A percentile compares a stretch with the other conserved stretches of the same genome.
Conservation (phyloP, 805 yeast species). For the Saturnispora diversa region DNA sequence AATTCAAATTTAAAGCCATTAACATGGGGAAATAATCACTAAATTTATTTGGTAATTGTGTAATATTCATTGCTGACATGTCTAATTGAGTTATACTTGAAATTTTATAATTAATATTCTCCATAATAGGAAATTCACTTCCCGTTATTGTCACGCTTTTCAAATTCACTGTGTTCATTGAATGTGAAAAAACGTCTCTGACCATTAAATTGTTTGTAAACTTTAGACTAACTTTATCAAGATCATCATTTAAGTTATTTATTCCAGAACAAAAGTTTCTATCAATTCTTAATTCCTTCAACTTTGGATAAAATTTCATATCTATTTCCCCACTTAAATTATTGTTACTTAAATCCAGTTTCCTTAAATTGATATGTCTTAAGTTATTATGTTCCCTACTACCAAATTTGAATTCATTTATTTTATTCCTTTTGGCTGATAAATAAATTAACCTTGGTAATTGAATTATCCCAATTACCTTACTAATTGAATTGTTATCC, state of each 20-base stretch:
- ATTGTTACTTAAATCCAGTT: conserved; percentile 12
- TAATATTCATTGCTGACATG: conserved; percentile 42
- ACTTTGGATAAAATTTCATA: conserved; percentile 29
- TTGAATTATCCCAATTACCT: conserved; percentile 31
- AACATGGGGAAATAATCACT: conserved; percentile 38
- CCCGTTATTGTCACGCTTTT: conserved; percentile 31
- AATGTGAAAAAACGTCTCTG: conserved; percentile 17
- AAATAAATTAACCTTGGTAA: conserved; percentile 32
- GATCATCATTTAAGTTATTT: conserved; percentile 26
- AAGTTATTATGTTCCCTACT: conserved; percentile 27
- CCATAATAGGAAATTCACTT: conserved; percentile 15
- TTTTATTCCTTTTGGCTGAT: conserved; percentile 36
- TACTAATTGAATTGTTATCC: conserved; percentile 34
- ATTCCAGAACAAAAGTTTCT: conserved; percentile 29
- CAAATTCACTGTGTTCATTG: conserved; percentile 22
- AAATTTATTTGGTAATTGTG: conserved; percentile 32
- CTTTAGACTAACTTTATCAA: conserved; percentile 39
- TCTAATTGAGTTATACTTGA: conserved; percentile 33
- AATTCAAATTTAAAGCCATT: conserved; percentile 41
- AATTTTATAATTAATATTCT: conserved; percentile 11
- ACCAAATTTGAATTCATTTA: conserved; percentile 23
- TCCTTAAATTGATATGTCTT: conserved; percentile 13
- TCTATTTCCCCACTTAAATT: conserved; percentile 15
- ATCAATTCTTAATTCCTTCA: conserved; percentile 40
- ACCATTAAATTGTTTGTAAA: conserved; percentile 26